A percentile compares a stretch with the other conserved stretches of the same genome.
These are phyloP conservation scores for Ogataea salicorniae DNA, from an alignment of 805 yeast genomes.

Conservation along the genomic window DNA sequence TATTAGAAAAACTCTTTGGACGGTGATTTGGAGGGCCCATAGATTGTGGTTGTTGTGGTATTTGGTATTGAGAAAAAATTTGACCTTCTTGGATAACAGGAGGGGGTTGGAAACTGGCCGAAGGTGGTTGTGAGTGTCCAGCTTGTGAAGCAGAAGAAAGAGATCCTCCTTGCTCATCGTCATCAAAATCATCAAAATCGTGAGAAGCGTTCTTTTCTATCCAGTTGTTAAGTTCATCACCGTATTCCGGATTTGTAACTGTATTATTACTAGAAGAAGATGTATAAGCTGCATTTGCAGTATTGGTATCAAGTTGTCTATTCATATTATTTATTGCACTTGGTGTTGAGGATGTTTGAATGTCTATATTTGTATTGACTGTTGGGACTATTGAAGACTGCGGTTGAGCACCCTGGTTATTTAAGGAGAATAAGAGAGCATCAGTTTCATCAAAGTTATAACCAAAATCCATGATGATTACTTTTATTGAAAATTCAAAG, in stretches of 20 bases:
- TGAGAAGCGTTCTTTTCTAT: not conserved
- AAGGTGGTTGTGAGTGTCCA: too few relatives aligned
- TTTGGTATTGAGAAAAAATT: not conserved
- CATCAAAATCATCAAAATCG: slow-evolving; percentile 1
- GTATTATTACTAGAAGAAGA: not conserved
- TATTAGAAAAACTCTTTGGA: not conserved
- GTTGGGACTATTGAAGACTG: not conserved
- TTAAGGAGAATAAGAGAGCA: slow-evolving; percentile 22
- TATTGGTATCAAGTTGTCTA: too few relatives aligned
- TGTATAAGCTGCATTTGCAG: not conserved
- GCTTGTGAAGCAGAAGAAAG: too few relatives aligned
- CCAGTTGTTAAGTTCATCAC: not conserved
- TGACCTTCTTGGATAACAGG: too few relatives aligned
- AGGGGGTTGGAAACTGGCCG: too few relatives aligned
- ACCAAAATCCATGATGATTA: slow-evolving; percentile 14
- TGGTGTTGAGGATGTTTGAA: not conserved
- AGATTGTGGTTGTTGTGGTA: not conserved
- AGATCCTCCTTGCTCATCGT: too few relatives aligned
- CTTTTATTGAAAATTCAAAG: too few relatives aligned
- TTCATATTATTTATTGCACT: too few relatives aligned
- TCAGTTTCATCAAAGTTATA: slow-evolving; percentile 26
- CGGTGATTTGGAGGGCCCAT: not conserved
- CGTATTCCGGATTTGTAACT: not conserved
- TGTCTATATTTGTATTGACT: not conserved
- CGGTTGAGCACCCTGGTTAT: slow-evolving; percentile 7